Evolutionary conservation across 768 basidiomycete species (phyloP), one percentile per base, ranked within the genome.

Genomic region (Ramaria sp.): DNA sequence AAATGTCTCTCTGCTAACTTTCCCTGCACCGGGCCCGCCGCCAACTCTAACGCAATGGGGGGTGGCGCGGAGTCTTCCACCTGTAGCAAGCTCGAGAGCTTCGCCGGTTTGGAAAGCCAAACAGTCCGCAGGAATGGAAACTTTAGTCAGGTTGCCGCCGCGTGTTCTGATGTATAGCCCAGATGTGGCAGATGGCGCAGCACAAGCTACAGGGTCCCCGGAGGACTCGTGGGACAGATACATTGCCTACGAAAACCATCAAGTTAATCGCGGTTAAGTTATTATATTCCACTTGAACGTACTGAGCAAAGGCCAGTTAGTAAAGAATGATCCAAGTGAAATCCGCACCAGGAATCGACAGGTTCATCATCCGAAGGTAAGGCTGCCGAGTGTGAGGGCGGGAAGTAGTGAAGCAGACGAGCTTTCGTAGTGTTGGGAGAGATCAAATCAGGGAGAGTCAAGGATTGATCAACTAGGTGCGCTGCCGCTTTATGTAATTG

Each of bases 21-120:
- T 71, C 9, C 76, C 77, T 12, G 71, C 67, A 15, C 73, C 71
- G 52, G 68, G 59, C 38, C 71, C 72, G 3, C 68, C 68, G 6
- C 84, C 90, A 5, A 91, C 83, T 59, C 84, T 81, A 43, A 98
- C 95, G 62, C 90, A 96, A 63, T 98, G 95, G 12, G 95, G 95
- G 0, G 96, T 99, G 0, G 96, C 96, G 43, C 84, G 80, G 15
- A 99, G 75, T 55, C 76, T 80, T 13, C 84, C 81, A 10, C 77
- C 81, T 1, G 95, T 97, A 22, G 94, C 85, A 22, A 97, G 74
- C 68, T 96, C 85, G 20, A 99, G 79, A 9, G 95, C 91, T 71
- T 99, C 93, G 6, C 96, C 96, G 0, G 93, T 98, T 69, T 99
- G 96, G 70, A 99, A 97, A 3, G 94, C 95, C 52, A 95, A 71